Percentiles rank a stretch among this genome's conserved stretches.
These are phyloP conservation scores for Xylariaceae sp. DNA, from an alignment of 2,329 filamentous ascomycete genomes.

Conservation along the genomic window DNA sequence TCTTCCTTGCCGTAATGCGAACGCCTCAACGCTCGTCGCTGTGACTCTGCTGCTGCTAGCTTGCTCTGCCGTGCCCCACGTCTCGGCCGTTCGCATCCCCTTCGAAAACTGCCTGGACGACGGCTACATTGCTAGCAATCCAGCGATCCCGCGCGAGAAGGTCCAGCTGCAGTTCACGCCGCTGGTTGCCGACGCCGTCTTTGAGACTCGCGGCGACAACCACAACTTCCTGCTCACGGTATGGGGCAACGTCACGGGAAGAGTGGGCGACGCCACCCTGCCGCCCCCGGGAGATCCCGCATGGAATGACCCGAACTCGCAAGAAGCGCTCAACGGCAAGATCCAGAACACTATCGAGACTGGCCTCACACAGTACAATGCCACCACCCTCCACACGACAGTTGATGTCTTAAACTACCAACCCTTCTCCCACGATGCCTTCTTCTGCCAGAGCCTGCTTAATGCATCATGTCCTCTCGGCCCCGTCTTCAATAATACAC, in stretches of 20 bases:
- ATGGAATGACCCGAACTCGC: slow-evolving; percentile 53
- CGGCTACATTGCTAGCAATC: slow-evolving; percentile 48
- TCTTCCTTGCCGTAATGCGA: slow-evolving; percentile 3
- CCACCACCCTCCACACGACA: slow-evolving; percentile 67
- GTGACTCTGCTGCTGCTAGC: slow-evolving; percentile 35
- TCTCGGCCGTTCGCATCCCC: slow-evolving; percentile 60
- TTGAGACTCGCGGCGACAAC: slow-evolving; percentile 55
- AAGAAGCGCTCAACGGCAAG: slow-evolving; percentile 63
- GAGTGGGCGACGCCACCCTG: slow-evolving; percentile 50
- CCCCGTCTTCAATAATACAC: slow-evolving; percentile 58
- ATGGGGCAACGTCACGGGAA: slow-evolving; percentile 87
- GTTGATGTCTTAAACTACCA: slow-evolving; percentile 74
- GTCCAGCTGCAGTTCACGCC: slow-evolving; percentile 74
- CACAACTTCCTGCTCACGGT: slow-evolving; percentile 71
- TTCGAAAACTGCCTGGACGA: slow-evolving; percentile 79
- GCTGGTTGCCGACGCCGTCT: slow-evolving; percentile 65
- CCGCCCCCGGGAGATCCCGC: slow-evolving; percentile 54
- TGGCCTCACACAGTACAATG: slow-evolving; percentile 43
- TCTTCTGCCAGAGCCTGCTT: slow-evolving; percentile 62
- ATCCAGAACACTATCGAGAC: slow-evolving; percentile 60
- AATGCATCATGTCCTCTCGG: slow-evolving; percentile 68
- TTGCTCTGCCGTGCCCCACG: slow-evolving; percentile 38
- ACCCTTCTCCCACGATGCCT: slow-evolving; percentile 50
- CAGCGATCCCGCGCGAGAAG: slow-evolving; percentile 36
- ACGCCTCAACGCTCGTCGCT: slow-evolving; percentile 2